Evolutionary conservation across 345 rosid species (phyloP), one percentile per base, ranked within the genome.

Genomic region (Moricandia moricandioides): DNA sequence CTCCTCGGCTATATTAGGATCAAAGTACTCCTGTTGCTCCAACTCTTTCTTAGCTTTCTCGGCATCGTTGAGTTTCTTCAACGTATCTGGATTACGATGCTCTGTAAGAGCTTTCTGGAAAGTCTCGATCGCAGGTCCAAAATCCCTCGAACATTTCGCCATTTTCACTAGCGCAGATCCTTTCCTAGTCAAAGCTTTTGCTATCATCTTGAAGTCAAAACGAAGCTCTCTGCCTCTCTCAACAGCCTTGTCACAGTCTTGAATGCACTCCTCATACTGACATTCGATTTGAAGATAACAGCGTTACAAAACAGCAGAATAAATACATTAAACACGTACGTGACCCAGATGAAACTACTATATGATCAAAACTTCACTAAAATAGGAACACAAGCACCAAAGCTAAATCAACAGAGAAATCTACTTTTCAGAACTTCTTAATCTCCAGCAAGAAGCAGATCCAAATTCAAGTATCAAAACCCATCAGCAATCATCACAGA

Each of bases 101-200:
- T 95, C 99, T 6, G 99, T 95, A 5, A 95, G 93, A 72, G 99
- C 99, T 82, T 95, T 95, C 82, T 95, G 99, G 83, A 88, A 92
- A 37, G 96, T 81, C 88, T 92, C 97, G 27, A 95, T 90, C 4
- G 94, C 98, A 70, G 80, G 86, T 43, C 90, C 97, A 71, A 76
- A 92, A 60, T 95, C 97, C 73, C 84, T 83, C 0, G 99, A 90
- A 72, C 78, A 78, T 86, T 87, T 88, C 0, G 92, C 92, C 86
- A 86, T 61, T 80, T 95, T 95, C 13, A 78, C 90, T 72, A 92
- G 69, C 6, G 98, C 96, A 80, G 88, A 82, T 31, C 97, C 99
- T 80, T 95, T 95, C 84, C 99, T 88, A 10, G 98, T 92, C 79
- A 95, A 78, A 77, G 99, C 99, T 81, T 83, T 88, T 43, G 99